Evolutionary conservation across 176 grass and related monocot genomes (phyloP), one percentile per base, ranked within the genome.

Genomic region (Bonia amplexicaulis): DNA sequence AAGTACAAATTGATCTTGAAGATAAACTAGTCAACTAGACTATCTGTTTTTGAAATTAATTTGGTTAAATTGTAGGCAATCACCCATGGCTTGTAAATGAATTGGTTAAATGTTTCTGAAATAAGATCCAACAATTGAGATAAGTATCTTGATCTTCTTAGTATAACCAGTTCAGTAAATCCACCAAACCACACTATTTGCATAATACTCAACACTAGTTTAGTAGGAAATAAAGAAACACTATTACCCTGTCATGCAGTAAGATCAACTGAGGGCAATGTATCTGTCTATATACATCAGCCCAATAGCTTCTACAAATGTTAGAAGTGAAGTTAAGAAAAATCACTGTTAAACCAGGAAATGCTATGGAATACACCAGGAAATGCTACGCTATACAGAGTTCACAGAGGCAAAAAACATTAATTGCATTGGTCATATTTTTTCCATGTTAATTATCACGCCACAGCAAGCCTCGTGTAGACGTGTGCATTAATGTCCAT

Each of bases 381-480:
- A 29, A 49, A 73, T 10, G 7, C 13, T 73, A 31, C 14, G 17
- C 0, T 4, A 6, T 19, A 9, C 45, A 47, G 1, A 26, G 70
- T 29, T 51, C 70, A 49, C 15, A 51, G 1, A 73, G 70, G 44
- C n/a, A n/a, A 4, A 20, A 73, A 83, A 2, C 25, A 62, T 73
- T 63, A 73, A 48, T 63, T 73, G 57, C 81, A 74, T 20, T 12
- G 22, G 33, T 40, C 5, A 1, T 51, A 49, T 74, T 61, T 35
- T 61, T 72, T 84, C 59, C 71, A 39, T 69, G 45, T 25, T 65
- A 74, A 74, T 19, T 84, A 84, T 65, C 75, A 47, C 33, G n/a
- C 31, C 14, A 64, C 22, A 25, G 58, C 12, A 52, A 65, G 47
- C 58, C 45, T 33, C 42, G 6, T 74, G 70, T 63, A 65, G 31